Evolutionary conservation across 805 yeast genomes (phyloP), one percentile per base, ranked within the genome.

Genomic region (Candida ipomoeae): DNA sequence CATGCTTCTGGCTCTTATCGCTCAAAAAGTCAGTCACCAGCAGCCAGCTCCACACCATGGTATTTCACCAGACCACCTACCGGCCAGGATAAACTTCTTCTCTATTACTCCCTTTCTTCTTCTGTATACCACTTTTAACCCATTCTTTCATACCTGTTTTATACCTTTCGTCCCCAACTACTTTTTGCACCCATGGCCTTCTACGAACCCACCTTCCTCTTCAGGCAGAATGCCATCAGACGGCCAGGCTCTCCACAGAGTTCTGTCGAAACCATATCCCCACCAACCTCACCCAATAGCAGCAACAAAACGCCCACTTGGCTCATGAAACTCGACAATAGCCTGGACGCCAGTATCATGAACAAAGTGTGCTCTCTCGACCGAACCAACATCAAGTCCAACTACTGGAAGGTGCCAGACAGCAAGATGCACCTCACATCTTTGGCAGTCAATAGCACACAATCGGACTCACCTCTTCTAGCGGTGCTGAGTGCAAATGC

Each of bases 401-500:
- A 70, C 56, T 74, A 73, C 59, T 74, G 78, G 78, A 69, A 67
- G 51, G 70, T 74, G 26, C 78, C 78, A 14, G 78, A 74, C 52
- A 62, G 66, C 17, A 63, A 73, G 42, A 61, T 69, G 59, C 70
- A 75, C 54, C 62, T 81, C 37, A 80, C 82, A 0, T 69, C 81
- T 1, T 59, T 82, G 51, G 68, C 70, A 21, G 53, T 68, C 14
- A 54, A 48, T 37, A 62, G 55, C 42, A 47, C 48, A 15, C 48
- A 53, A 6, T 53, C 52, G 6, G 58, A 55, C 32, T 50, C 60
- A n/a, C 74, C 78, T 2, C 67, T 74, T 13, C 56, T 83, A 36
- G 85, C 86, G 2, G 71, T 83, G 17, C 73, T 84, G 2, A 76
- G 82, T 40, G 84, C 79, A 15, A 66, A 71, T 47, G 33, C 49